Conservation (phyloP, 306 rosid species). For the Potentilla sterilis region DNA sequence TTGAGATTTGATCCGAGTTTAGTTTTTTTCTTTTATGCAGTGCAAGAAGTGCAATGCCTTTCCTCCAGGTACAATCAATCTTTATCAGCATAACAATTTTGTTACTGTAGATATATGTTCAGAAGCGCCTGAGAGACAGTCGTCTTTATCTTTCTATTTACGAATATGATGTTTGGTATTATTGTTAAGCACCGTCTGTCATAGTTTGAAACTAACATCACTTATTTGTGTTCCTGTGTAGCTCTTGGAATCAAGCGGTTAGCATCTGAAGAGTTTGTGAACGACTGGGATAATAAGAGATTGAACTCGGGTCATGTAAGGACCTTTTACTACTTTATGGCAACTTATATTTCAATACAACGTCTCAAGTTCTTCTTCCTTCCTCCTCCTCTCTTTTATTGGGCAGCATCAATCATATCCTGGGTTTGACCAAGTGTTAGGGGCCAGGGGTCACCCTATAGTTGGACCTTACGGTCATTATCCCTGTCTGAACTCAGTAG, state of each 20-base stretch:
- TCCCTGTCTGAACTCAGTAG: slow-evolving; percentile 37
- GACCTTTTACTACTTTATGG: slow-evolving; percentile 14
- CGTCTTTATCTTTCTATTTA: background rate
- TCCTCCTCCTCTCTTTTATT: slow-evolving; percentile 11
- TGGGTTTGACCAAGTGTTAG: slow-evolving; percentile 51
- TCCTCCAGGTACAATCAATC: slow-evolving; percentile 65
- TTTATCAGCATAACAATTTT: background rate
- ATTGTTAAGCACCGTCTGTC: background rate
- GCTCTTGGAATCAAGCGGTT: slow-evolving; percentile 86
- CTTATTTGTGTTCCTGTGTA: slow-evolving; percentile 30
- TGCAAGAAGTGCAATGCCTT: slow-evolving; percentile 90
- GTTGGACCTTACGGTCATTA: slow-evolving; percentile 45
- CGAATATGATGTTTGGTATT: background rate
- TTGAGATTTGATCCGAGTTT: slow-evolving; percentile 33
- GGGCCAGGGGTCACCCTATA: slow-evolving; percentile 50
- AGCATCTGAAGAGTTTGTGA: slow-evolving; percentile 84
- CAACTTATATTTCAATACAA: background rate
- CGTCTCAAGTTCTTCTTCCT: background rate
- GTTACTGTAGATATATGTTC: background rate
- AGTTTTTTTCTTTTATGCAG: slow-evolving; percentile 50
- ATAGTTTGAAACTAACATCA: background rate
- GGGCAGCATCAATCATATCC: slow-evolving; percentile 48
- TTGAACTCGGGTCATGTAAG: slow-evolving; percentile 84
- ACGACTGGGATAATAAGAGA: slow-evolving; percentile 88
- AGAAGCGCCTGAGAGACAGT: background rate